These are phyloP conservation scores for Amanita rubescens DNA, from an alignment of 768 basidiomycete genomes.

Conservation along the genomic window DNA sequence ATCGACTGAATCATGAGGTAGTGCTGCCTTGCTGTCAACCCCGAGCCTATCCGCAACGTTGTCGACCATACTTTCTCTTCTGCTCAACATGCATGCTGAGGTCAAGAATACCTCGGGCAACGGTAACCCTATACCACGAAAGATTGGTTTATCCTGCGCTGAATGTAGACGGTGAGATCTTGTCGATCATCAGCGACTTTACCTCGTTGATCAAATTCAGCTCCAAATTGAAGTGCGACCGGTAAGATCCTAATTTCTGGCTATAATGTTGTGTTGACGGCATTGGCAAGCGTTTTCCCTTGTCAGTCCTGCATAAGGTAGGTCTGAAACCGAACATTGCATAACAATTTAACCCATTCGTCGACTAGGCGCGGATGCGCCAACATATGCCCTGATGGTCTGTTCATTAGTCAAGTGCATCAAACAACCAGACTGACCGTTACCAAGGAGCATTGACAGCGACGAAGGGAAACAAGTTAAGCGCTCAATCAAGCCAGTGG, in stretches of 20 bases:
- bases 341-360: background rate
- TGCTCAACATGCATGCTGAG: conserved; percentile 7
- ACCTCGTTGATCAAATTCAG: conserved; percentile 16
- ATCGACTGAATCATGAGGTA: background rate
- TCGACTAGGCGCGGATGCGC: conserved; percentile 39
- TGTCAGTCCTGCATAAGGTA: conserved; percentile 46
- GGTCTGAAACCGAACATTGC: background rate
- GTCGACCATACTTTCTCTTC: background rate
- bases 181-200: background rate
- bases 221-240: conserved; percentile 51
- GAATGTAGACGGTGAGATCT: conserved; percentile 40
- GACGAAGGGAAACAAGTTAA: conserved; percentile 51
- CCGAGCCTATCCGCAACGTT: background rate
- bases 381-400: conserved; percentile 45
- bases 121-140: conserved; percentile 19
- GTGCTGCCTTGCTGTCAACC: background rate
- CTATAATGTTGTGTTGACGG: background rate
- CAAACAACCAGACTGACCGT: background rate
- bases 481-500: background rate
- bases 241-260: conserved; percentile 17
- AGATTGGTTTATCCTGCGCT: conserved; percentile 40
- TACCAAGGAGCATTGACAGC: conserved; percentile 37
- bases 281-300: conserved; percentile 37
- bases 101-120: conserved; percentile 12
- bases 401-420: background rate